Conservation (phyloP, 176 grass and related monocot species). For the Oryza rufipogon region DNA sequence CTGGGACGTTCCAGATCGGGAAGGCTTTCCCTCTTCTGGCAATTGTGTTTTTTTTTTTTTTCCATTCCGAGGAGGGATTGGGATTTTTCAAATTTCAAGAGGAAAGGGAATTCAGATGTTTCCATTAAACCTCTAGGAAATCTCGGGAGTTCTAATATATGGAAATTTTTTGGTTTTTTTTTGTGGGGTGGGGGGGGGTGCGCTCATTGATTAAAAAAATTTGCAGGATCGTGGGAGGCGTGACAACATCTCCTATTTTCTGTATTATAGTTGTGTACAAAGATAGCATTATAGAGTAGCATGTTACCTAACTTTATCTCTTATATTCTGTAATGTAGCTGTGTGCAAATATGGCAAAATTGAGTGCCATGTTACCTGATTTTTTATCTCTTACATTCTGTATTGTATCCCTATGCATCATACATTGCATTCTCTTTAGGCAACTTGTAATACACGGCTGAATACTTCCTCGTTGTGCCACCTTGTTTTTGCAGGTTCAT, state of each 20-base stretch:
- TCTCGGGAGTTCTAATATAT: no score
- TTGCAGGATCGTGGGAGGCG: no score
- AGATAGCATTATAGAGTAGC: no score
- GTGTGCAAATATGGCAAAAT: neutral
- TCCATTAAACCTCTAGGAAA: neutral
- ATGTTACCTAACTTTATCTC: no score
- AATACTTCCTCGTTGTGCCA: neutral
- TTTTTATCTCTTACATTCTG: neutral
- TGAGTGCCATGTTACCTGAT: neutral
- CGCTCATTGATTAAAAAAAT: no score
- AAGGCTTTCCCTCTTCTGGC: neutral
- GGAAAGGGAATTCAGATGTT: neutral
- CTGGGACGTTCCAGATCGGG: neutral
- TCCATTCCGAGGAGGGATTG: neutral
- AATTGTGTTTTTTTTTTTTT: neutral
- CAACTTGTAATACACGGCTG: neutral
- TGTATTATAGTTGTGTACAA: no score
- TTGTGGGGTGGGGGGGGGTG: no score
- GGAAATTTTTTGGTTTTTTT: no score
- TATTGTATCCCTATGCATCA: neutral
- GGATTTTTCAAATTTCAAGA: neutral
- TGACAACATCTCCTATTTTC: no score
- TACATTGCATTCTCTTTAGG: neutral
- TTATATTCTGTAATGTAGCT: neutral
- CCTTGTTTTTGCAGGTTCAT: conserved; percentile 59